phyloP scores from a whole-genome alignment of 352 stramenopile species.

The Phytopythium mirpurense region DNA sequence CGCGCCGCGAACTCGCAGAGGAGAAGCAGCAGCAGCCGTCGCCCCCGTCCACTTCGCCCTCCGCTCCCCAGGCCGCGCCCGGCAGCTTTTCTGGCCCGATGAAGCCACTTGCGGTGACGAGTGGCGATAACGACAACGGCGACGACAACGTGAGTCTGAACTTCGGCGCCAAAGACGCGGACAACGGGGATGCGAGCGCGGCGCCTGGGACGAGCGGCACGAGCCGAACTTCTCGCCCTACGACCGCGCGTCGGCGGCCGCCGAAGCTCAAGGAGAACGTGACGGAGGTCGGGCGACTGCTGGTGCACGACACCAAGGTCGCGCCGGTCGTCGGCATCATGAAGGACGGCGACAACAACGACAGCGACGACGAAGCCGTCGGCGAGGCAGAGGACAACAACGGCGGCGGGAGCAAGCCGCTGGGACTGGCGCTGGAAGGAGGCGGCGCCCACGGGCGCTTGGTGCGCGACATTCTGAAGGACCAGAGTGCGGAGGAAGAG shows the following conservation, averaged over 20 bases:
- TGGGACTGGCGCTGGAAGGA: conserved; percentile 21
- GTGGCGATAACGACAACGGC: conserved; percentile 47
- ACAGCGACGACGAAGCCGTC: conserved; percentile 69
- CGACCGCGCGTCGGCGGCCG: conserved; percentile 77
- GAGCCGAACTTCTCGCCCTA: conserved; percentile 69
- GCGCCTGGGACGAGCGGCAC: conserved; percentile 54
- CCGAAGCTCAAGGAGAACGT: conserved; percentile 88
- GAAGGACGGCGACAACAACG: conserved; percentile 76
- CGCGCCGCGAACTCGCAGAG: conserved; percentile 18
- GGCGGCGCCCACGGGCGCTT: conserved; percentile 54
- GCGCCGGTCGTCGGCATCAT: conserved; percentile 67
- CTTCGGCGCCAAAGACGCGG: conserved; percentile 44
- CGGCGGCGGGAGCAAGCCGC: conserved; percentile 21
- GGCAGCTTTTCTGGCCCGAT: conserved; percentile 50
- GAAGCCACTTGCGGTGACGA: conserved; percentile 51
- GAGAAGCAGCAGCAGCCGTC: conserved; percentile 18
- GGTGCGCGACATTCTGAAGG: conserved; percentile 82
- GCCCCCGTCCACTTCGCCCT: background rate
- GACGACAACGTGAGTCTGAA: conserved; percentile 27
- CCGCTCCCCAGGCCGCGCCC: conserved; percentile 13
- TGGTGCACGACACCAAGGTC: conserved; percentile 80
- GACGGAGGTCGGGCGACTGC: conserved; percentile 60
- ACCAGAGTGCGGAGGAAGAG: conserved; percentile 70
- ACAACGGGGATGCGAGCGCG: conserved; percentile 16
- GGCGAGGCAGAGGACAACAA: conserved; percentile 30